Evolutionary conservation across 208 protist species (phyloP).

Genomic region (Zelonia costaricensis): DNA sequence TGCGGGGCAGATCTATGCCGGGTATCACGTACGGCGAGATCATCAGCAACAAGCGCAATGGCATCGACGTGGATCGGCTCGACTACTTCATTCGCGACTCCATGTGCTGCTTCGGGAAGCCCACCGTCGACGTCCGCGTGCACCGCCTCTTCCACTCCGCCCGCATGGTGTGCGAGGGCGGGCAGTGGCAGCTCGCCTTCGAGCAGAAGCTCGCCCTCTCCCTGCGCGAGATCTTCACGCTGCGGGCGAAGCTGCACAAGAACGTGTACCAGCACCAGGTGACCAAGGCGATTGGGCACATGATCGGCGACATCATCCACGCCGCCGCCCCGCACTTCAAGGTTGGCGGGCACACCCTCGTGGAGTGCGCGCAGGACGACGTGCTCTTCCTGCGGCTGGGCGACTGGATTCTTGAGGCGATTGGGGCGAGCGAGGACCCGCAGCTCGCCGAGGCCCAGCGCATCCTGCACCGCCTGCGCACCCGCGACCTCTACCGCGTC

Average conservation of each 20-base stretch:
- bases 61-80: slow-evolving; percentile 97
- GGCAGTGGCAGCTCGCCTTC: slow-evolving; percentile 87
- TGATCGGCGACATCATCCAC: slow-evolving; percentile 93
- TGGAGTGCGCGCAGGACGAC: slow-evolving; percentile 71
- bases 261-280: slow-evolving; percentile 96
- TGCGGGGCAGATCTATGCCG: slow-evolving; percentile 44
- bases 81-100: slow-evolving; percentile 97
- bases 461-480: slow-evolving; percentile 69
- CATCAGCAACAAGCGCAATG: slow-evolving; percentile 92
- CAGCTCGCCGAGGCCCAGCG: slow-evolving; percentile 43
- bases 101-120: slow-evolving; percentile 90
- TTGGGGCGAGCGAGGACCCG: slow-evolving; percentile 60
- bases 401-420: slow-evolving; percentile 89
- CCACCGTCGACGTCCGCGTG: slow-evolving; percentile 84
- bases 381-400: slow-evolving; percentile 71
- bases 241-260: slow-evolving; percentile 96
- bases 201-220: slow-evolving; percentile 80
- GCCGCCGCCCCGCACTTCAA: slow-evolving; percentile 78
- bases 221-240: slow-evolving; percentile 95
- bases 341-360: slow-evolving; percentile 57
- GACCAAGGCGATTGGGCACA: slow-evolving; percentile 93
- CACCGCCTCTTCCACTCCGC: slow-evolving; percentile 83
- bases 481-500: slow-evolving; percentile 74
- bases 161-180: slow-evolving; percentile 76
- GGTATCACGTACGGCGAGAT: slow-evolving; percentile 69